Base-by-base conservation (phyloP, 345 rosid genomes). In the Cardiospermum halicacabum region DNA sequence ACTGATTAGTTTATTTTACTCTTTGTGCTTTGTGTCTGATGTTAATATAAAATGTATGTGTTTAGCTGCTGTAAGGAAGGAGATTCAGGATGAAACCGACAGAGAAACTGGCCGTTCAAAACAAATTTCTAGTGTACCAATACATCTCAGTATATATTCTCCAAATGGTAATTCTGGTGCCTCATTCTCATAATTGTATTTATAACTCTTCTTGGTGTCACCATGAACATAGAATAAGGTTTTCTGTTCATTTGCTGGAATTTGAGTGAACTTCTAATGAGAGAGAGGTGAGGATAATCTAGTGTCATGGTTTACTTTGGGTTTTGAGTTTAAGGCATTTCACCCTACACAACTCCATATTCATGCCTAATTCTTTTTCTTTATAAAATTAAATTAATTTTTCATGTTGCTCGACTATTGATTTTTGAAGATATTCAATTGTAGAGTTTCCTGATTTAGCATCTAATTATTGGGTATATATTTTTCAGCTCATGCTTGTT, bases 11-110 rank as follows among this genome's bases (percentile, higher is more conserved):
- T 2, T 37, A 6, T 4, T 47, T 18, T 55, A 31, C 6, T 19
- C 12, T 72, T 18, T 62, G 27, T 49, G 30, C 27, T 45, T 42
- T 9, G 22, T 62, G 31, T 32, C 28, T 2, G n/a, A 51, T 16
- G 11, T 31, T 50, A 36, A 56, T 45, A 40, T 37, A 59, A 30
- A 56, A 42, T 58, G 32, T 22, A 12, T 65, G 15, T 68, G 27
- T 71, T 59, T 69, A 94, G 99, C 90, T 75, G 97, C 97, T 63
- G 97, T 95, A 77, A 84, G 99, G 84, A 91, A 86, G 83, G 99
- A 95, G 89, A 95, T 95, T 69, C 81, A 85, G 69, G 99, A 95
- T 66, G 99, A 95, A 83, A 95, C 99, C 49, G 99, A 95, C 78
- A 61, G 99, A 74, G 99, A 95, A 82, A 95, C 99, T 43, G 99